Evolutionary conservation across 768 basidiomycete genomes (phyloP).

Genomic region (Fistulinella prunicolor): DNA sequence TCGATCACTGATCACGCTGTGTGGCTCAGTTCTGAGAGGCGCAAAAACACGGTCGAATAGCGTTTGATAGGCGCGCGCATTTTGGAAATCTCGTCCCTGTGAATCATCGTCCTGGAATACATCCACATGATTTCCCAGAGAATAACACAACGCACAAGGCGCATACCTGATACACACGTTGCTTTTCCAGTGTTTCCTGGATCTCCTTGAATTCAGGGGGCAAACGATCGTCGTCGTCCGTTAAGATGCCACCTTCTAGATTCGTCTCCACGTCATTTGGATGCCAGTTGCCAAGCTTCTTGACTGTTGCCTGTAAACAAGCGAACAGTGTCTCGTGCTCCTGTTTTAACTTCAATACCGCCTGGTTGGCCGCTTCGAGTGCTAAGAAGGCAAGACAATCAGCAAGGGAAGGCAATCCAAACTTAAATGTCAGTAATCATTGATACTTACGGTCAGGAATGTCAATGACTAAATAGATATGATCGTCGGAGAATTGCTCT

Average conservation of each 20-base stretch:
- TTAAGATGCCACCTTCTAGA: background rate
- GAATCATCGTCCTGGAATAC: background rate
- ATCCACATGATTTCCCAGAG: background rate
- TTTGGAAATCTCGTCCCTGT: background rate
- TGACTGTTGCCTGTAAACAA: background rate
- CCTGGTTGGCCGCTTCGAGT: background rate
- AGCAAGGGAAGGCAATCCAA: background rate
- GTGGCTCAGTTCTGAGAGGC: background rate
- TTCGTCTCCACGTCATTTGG: background rate
- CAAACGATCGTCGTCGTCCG: too few relatives aligned
- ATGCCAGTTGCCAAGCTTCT: background rate
- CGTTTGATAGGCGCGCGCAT: background rate
- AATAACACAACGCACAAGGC: too few relatives aligned
- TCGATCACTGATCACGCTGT: background rate
- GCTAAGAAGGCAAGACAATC: background rate
- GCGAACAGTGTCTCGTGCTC: background rate
- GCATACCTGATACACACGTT: too few relatives aligned
- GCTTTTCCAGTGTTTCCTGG: too few relatives aligned
- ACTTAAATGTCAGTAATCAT: too few relatives aligned
- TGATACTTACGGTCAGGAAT: too few relatives aligned
- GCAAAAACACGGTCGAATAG: background rate
- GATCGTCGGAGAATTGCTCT: background rate
- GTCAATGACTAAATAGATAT: background rate
- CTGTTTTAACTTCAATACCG: background rate
- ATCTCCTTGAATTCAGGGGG: too few relatives aligned